phyloP scores from a whole-genome alignment of 2,329 filamentous ascomycete genomes.

The Trichoderma sp. region DNA sequence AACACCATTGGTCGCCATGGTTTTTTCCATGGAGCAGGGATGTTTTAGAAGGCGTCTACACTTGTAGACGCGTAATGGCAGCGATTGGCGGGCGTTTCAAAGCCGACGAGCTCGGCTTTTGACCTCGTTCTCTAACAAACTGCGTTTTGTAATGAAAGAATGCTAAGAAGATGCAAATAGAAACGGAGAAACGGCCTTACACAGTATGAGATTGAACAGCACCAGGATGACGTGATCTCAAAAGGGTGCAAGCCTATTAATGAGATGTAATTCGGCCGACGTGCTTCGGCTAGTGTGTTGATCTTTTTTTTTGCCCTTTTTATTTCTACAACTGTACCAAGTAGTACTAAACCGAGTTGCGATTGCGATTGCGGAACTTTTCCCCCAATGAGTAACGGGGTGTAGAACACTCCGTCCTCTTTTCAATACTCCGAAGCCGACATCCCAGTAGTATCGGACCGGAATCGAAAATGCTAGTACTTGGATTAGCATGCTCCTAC shows the following conservation, averaged over 20 bases:
- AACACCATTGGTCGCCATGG: constrained; percentile 11
- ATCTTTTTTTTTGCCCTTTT: not conserved
- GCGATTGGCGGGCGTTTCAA: not conserved
- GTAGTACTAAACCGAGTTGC: not conserved
- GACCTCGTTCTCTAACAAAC: not conserved
- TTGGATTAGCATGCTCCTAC: constrained; percentile 9
- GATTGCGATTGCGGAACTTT: not conserved
- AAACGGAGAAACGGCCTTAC: not conserved
- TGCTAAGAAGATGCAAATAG: not conserved
- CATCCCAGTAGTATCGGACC: constrained; percentile 5
- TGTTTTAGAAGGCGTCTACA: constrained; percentile 1
- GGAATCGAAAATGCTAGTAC: constrained; percentile 12
- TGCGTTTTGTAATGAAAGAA: not conserved
- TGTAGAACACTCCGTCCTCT: not conserved
- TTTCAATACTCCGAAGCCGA: constrained; percentile 10
- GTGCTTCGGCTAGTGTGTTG: not conserved
- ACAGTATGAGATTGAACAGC: constrained; percentile 4
- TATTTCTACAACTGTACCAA: not conserved
- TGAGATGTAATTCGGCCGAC: not conserved
- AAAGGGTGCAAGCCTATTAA: not conserved
- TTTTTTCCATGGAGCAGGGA: constrained; percentile 6
- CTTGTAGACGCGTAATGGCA: constrained; percentile 2
- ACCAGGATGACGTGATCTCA: constrained; percentile 13
- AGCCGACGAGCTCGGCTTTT: not conserved
- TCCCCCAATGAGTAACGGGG: constrained; percentile 6